Evolutionary conservation across 371 early-diverging fungal genomes (phyloP), one percentile per base, ranked within the genome.

Genomic region (Apophysomyces ossiformis): DNA sequence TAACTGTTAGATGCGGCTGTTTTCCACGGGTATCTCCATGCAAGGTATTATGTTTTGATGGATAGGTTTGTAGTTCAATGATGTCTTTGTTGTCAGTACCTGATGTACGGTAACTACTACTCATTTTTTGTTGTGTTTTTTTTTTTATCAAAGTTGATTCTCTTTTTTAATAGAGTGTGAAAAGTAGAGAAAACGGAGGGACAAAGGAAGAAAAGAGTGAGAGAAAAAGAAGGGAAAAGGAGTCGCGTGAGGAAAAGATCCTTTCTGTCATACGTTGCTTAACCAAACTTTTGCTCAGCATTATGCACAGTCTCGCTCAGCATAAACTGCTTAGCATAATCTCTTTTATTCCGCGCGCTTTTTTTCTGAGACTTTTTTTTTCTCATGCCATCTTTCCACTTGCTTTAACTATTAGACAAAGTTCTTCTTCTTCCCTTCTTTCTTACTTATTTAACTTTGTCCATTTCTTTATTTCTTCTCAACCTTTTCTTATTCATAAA

Each of bases 201-300:
- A 41, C 35, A 45, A 39, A 68, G 56, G 63, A 68, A 44, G 39
- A 56, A 60, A 41, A 56, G 54, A 45, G 43, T 43, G 60, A 8
- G 43, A 67, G 60, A 67, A 67, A 15, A 54, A 18, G 5, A 39
- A 50, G 8, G 8, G 11, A 21, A 50, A 21, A 21, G 21, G 21
- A 21, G 18, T 50, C 54, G 54, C 54, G 54, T 50, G 54, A 50
- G 54, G 21, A 50, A 50, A 26, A 26, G 32, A 26, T 26, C 21
- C 7, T 1, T 41, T 11, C 39, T 38, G 64, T 64, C 39, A n/a
- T 41, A 32, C 70, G 21, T 41, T 26, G 15, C 56, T 37, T 26
- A 26, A 26, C 15, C n/a, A 50, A 58, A n/a, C 0, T 26, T 26
- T 21, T 43, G 69, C 64, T 70, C 61, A 65, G 60, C 66, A 66